These are phyloP conservation scores for Novakomyces olei DNA, from an alignment of 805 yeast species.

Conservation along the genomic window DNA sequence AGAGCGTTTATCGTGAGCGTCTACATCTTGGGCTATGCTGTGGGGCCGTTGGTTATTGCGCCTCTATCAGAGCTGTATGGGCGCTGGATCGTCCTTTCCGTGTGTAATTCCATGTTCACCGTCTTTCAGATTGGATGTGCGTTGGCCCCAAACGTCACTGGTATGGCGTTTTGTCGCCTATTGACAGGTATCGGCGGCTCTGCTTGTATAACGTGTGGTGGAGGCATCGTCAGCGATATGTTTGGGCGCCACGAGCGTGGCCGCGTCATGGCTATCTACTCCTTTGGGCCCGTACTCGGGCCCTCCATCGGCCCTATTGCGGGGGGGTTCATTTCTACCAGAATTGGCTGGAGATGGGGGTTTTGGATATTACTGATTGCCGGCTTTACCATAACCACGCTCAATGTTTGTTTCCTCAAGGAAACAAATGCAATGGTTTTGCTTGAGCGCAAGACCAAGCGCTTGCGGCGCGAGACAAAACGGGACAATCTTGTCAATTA, in stretches of 20 bases:
- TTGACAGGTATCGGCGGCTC: slow-evolving; percentile 44
- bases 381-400: background rate
- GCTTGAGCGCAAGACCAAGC: too few relatives aligned
- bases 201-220: slow-evolving; percentile 46
- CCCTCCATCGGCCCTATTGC: slow-evolving; percentile 28
- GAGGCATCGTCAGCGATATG: slow-evolving; percentile 46
- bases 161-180: slow-evolving; percentile 35
- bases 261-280: slow-evolving; percentile 27
- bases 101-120: slow-evolving; percentile 25
- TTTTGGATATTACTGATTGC: slow-evolving; percentile 33
- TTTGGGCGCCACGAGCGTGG: slow-evolving; percentile 27
- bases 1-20: slow-evolving; percentile 27
- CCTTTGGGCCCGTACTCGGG: slow-evolving; percentile 40
- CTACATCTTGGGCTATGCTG: slow-evolving; percentile 44
- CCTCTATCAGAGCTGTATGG: slow-evolving; percentile 41
- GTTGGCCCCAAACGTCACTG: slow-evolving; percentile 31
- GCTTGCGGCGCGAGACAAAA: too few relatives aligned
- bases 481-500: slow-evolving; percentile 31
- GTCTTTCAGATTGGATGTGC: slow-evolving; percentile 41
- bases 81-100: slow-evolving; percentile 35
- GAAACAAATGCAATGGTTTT: too few relatives aligned
- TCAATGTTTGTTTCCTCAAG: slow-evolving; percentile 5
- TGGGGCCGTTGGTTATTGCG: slow-evolving; percentile 47
- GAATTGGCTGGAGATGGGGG: slow-evolving; percentile 38
- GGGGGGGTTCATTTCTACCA: slow-evolving; percentile 33